These are phyloP conservation scores for Diplodia sapinea DNA, from an alignment of 2,329 filamentous ascomycete species.

Conservation along the genomic window DNA sequence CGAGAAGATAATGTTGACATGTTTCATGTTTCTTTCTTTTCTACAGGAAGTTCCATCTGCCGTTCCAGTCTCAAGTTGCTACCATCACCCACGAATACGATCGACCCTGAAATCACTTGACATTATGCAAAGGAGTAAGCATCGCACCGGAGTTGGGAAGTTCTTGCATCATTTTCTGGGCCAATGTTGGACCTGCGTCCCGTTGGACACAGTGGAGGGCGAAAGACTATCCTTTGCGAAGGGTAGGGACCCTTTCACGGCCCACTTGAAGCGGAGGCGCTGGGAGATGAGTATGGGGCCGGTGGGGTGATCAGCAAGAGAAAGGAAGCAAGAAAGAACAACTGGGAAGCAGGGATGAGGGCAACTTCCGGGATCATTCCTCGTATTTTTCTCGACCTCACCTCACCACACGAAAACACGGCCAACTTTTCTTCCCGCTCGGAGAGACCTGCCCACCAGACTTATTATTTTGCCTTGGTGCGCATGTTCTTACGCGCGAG, in stretches of 20 bases:
- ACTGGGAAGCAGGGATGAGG: neutral
- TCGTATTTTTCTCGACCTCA: neutral
- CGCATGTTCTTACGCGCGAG: neutral
- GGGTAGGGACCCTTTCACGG: neutral
- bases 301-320: slow-evolving; percentile 7
- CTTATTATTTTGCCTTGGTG: neutral
- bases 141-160: neutral
- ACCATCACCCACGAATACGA: slow-evolving; percentile 3
- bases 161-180: neutral
- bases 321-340: neutral
- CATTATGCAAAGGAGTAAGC: neutral
- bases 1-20: neutral
- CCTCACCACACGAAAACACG: neutral
- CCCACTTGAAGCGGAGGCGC: neutral
- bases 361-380: neutral
- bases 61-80: slow-evolving; percentile 17
- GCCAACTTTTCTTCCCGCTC: neutral
- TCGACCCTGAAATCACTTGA: neutral
- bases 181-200: neutral
- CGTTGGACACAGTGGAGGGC: neutral
- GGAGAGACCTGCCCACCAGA: neutral
- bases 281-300: neutral
- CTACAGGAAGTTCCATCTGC: slow-evolving; percentile 21
- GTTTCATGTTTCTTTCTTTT: neutral
- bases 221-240: neutral